Percentiles rank a stretch among this genome's conserved stretches.
Evolutionary conservation across 2,329 filamentous ascomycete species (phyloP).

Genomic region (Colletotrichum sp.): DNA sequence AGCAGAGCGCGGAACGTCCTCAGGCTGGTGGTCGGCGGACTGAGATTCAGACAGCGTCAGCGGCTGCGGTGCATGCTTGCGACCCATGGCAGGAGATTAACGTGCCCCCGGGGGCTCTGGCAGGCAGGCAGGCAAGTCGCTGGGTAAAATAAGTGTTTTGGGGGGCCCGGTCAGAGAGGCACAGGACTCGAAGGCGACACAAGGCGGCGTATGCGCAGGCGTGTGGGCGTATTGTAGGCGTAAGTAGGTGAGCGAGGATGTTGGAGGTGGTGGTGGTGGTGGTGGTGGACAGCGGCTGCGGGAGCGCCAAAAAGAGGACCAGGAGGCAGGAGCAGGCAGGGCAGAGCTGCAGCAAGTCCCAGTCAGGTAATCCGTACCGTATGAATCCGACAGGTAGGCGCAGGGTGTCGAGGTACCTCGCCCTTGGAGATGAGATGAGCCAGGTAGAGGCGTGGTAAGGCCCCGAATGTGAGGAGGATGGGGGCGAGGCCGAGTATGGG

Average conservation of each 20-base stretch:
- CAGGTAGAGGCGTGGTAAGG: not conserved
- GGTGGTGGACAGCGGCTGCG: not conserved
- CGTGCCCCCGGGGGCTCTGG: conserved; percentile 2
- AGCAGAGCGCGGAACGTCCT: conserved; percentile 31
- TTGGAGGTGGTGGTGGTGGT: not conserved
- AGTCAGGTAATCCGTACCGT: conserved; percentile 9
- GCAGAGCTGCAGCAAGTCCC: not conserved
- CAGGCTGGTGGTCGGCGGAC: conserved; percentile 34
- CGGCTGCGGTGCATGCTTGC: conserved; percentile 64
- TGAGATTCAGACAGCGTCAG: conserved; percentile 54
- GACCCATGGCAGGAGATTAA: conserved; percentile 49
- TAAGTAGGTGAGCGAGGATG: not conserved
- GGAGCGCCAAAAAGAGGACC: not conserved
- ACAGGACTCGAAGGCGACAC: not conserved
- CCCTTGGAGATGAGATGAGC: not conserved
- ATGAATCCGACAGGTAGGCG: not conserved
- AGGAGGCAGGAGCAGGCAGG: not conserved
- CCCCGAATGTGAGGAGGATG: not conserved
- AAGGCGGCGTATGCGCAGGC: not conserved
- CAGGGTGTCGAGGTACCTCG: not conserved
- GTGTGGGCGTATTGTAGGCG: not conserved
- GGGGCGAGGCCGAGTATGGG: not conserved
- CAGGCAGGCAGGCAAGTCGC: not conserved
- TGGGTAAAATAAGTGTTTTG: conserved; percentile 6
- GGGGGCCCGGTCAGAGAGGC: conserved; percentile 23